A percentile compares a stretch with the other conserved stretches of the same genome.
Evolutionary conservation across 192 early-diverging fungal genomes (phyloP).

Genomic region (Coemansia sp.): DNA sequence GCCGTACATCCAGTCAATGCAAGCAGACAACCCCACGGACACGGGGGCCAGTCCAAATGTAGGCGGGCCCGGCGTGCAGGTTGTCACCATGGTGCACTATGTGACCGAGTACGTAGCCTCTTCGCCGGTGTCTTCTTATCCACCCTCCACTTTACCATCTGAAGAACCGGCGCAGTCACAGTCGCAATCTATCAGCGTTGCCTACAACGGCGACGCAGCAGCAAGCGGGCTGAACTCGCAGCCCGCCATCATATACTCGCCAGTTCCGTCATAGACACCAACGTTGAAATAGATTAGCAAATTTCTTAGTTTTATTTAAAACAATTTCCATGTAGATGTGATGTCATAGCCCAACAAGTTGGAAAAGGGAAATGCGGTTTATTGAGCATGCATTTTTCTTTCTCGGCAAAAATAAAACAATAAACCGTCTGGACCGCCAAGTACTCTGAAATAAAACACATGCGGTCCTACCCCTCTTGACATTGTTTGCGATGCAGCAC

Average conservation of each 20-base stretch:
- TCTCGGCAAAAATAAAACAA: too few relatives aligned
- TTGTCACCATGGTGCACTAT: neutral
- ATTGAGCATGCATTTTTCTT: too few relatives aligned
- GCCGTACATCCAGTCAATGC: conserved; percentile 25
- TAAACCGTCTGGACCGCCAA: too few relatives aligned
- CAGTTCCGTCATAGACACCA: neutral
- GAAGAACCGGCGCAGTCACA: too few relatives aligned
- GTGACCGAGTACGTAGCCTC: neutral
- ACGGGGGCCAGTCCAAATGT: neutral
- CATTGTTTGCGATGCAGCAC: too few relatives aligned
- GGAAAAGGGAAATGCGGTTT: too few relatives aligned
- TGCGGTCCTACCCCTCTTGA: too few relatives aligned
- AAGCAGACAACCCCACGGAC: neutral
- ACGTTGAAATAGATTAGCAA: neutral
- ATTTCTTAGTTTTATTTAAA: too few relatives aligned
- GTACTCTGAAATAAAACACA: too few relatives aligned
- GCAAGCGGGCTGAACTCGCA: neutral
- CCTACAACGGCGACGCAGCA: neutral
- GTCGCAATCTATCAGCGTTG: too few relatives aligned
- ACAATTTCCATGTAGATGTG: too few relatives aligned
- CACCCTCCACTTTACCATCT: neutral
- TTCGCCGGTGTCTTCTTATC: neutral
- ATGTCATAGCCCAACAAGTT: too few relatives aligned
- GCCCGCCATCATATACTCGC: conserved; percentile 2
- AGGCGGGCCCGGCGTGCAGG: neutral